A percentile compares a stretch with the other conserved stretches of the same genome.
phyloP scores from a whole-genome alignment of 1,139 yeast genomes.

The Saccharomyces hybrid region DNA sequence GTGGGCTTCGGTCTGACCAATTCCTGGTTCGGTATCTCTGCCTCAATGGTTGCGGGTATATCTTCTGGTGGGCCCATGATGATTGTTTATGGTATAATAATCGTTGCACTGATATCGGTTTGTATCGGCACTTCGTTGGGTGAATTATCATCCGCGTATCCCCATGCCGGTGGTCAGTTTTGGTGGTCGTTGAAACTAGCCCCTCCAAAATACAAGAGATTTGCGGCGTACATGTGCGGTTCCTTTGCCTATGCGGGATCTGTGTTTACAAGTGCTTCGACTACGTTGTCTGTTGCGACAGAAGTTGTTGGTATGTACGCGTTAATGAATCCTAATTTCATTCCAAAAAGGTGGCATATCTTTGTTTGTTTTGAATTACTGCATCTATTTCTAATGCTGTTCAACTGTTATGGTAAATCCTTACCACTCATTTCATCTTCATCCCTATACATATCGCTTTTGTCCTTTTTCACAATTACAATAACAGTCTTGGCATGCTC shows the following conservation, averaged over 20 bases:
- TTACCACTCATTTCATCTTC: constrained; percentile 46
- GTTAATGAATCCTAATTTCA: constrained; percentile 40
- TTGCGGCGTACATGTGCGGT: constrained; percentile 52
- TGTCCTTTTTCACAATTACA: constrained; percentile 48
- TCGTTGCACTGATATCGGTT: constrained; percentile 46
- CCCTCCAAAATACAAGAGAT: constrained; percentile 42
- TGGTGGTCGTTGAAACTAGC: constrained; percentile 56
- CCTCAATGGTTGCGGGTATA: constrained; percentile 56
- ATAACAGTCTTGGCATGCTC: constrained; percentile 51
- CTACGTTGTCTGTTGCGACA: constrained; percentile 47
- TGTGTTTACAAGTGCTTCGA: constrained; percentile 52
- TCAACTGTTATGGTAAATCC: constrained; percentile 52
- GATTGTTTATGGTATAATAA: constrained; percentile 59
- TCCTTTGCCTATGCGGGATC: constrained; percentile 56
- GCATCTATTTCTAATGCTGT: constrained; percentile 40
- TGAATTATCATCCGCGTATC: constrained; percentile 50
- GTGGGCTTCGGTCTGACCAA: constrained; percentile 65
- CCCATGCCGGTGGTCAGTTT: constrained; percentile 62
- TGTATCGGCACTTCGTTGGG: constrained; percentile 48
- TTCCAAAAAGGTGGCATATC: constrained; percentile 49
- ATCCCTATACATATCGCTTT: constrained; percentile 48
- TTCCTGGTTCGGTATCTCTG: constrained; percentile 65
- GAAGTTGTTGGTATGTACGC: constrained; percentile 51
- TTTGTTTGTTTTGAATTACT: constrained; percentile 45
- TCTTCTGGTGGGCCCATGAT: constrained; percentile 62